These are phyloP conservation scores for Lactarius sp. DNA, from an alignment of 768 basidiomycete species.

Conservation along the genomic window DNA sequence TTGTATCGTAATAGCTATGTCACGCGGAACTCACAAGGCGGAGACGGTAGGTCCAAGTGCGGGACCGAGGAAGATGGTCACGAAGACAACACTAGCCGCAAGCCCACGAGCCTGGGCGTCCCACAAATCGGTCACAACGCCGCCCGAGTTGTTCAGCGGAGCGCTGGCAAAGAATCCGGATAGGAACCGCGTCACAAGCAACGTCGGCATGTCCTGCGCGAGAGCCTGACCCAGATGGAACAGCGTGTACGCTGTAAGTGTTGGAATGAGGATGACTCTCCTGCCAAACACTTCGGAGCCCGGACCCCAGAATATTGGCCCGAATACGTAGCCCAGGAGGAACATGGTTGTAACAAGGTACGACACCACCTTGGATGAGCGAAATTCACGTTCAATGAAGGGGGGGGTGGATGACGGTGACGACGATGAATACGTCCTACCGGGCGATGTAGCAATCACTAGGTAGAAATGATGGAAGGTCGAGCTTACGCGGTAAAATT, in stretches of 20 bases:
- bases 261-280: slow-evolving; percentile 14
- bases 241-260: slow-evolving; percentile 16
- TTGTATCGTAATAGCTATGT: background rate
- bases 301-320: slow-evolving; percentile 26
- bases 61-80: slow-evolving; percentile 27
- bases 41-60: slow-evolving; percentile 26
- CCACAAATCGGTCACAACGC: slow-evolving; percentile 28
- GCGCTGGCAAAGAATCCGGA: slow-evolving; percentile 27
- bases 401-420: slow-evolving; percentile 3
- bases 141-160: slow-evolving; percentile 25
- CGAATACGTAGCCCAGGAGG: slow-evolving; percentile 15
- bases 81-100: slow-evolving; percentile 21
- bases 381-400: slow-evolving; percentile 4
- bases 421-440: slow-evolving; percentile 20
- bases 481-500: slow-evolving; percentile 4
- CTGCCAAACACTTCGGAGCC: slow-evolving; percentile 24
- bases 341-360: slow-evolving; percentile 16
- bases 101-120: slow-evolving; percentile 22
- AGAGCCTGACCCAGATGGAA: slow-evolving; percentile 17
- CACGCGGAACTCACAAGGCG: slow-evolving; percentile 17
- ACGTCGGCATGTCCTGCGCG: slow-evolving; percentile 17
- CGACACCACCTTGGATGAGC: slow-evolving; percentile 6
- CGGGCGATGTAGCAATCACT: background rate
- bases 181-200: slow-evolving; percentile 27
- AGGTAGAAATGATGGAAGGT: background rate